phyloP scores from a whole-genome alignment of 2,329 filamentous ascomycete species.

The Seiridium unicorne region DNA sequence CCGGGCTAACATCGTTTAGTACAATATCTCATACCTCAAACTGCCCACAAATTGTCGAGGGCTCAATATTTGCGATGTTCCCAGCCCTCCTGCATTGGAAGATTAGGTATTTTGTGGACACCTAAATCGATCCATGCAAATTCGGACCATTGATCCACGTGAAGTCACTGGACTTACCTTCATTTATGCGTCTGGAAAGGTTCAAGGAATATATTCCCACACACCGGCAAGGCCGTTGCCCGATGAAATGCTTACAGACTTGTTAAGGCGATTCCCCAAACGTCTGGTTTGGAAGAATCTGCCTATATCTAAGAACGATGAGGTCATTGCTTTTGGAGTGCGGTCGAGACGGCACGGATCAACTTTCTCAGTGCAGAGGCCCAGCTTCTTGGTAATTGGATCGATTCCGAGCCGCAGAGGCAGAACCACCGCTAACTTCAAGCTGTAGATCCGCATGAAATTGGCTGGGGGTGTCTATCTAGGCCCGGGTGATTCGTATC shows the following conservation, averaged over 20 bases:
- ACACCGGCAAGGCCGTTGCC: not conserved
- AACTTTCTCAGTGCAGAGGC: not conserved
- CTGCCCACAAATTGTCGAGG: no score
- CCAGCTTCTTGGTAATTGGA: slow-evolving; percentile 3
- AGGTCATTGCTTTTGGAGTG: not conserved
- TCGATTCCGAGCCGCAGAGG: not conserved
- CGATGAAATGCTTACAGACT: not conserved
- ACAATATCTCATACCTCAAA: no score
- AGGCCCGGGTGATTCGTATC: not conserved
- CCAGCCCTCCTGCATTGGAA: no score
- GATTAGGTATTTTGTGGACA: no score
- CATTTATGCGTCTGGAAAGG: not conserved
- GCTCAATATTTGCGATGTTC: no score
- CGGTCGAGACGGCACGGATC: not conserved
- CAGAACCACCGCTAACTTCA: not conserved
- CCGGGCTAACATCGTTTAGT: no score
- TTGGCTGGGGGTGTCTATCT: slow-evolving; percentile 1
- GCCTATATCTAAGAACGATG: slow-evolving; percentile 4
- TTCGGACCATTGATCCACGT: not conserved
- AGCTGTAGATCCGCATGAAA: slow-evolving; percentile 1
- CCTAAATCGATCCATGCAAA: no score
- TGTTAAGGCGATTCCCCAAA: not conserved
- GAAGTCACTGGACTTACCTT: slow-evolving; percentile 3
- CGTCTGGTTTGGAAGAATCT: not conserved
- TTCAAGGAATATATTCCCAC: not conserved